Percentiles rank a stretch among this genome's conserved stretches.
Evolutionary conservation across 495 filamentous ascomycete genomes (phyloP).

Genomic region (Penicillium silybi): DNA sequence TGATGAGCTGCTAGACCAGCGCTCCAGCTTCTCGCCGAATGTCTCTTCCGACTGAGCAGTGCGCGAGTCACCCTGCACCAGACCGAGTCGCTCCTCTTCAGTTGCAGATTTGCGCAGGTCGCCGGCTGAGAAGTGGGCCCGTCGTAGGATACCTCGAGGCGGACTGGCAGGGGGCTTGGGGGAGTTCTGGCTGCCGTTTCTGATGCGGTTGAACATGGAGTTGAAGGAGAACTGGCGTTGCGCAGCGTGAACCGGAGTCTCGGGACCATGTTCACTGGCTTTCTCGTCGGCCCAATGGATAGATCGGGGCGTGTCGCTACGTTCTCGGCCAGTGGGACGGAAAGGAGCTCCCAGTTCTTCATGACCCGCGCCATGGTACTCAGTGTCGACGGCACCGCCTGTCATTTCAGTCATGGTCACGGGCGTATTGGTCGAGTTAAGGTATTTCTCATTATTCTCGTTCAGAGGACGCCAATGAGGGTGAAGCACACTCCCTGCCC

Average conservation of each 20-base stretch:
- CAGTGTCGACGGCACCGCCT: conserved; percentile 47
- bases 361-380: conserved; percentile 29
- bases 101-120: conserved; percentile 52
- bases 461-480: conserved; percentile 33
- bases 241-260: conserved; percentile 26
- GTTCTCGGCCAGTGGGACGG: conserved; percentile 18
- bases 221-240: conserved; percentile 90
- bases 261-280: conserved; percentile 24
- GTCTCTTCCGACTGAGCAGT: conserved; percentile 18
- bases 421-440: background rate
- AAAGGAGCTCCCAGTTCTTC: conserved; percentile 17
- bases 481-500: conserved; percentile 35
- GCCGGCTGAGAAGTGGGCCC: conserved; percentile 37
- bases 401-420: conserved; percentile 7
- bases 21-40: conserved; percentile 31
- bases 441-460: conserved; percentile 26
- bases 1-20: conserved; percentile 29
- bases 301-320: conserved; percentile 33
- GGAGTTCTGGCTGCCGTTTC: conserved; percentile 27
- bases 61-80: conserved; percentile 71
- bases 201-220: conserved; percentile 61
- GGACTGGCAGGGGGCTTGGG: conserved; percentile 25
- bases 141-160: conserved; percentile 37
- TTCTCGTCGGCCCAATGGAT: conserved; percentile 31
- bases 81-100: conserved; percentile 83